Base-by-base conservation (phyloP, 1,284 basidiomycete species). In the Apiotrichum montevideense region DNA sequence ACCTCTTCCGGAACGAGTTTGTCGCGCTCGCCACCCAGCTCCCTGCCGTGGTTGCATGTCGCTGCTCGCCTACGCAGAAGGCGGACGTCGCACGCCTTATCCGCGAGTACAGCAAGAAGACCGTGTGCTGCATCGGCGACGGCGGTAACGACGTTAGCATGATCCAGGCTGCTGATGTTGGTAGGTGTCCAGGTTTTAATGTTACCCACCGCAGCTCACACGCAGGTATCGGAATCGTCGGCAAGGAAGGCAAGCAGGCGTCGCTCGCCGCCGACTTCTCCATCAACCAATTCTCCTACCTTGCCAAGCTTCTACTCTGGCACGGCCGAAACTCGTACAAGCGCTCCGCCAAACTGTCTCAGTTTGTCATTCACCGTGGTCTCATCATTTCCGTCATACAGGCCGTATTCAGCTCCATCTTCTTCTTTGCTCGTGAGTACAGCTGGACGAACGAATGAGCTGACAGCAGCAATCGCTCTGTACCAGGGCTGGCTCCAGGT, bases 401-500 rank as follows among this genome's bases (percentile, higher is more conserved):
- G 75, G 91, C 91, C 7, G 95, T 98, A 2, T 98, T 98, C 73
- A 93, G 90, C 6, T 86, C 90, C 3, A 98, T 99, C 56, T 98
- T 98, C 78, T 98, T 96, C 78, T 98, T 98, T 79, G 94, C 95
- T 0, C 96, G 75, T 77, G 49, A 69, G 73, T 70, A 9, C 37
- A 39, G 13, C 37, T 13, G 29, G 29, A 39, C 4, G 8, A 39
- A 4, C 37, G 9, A 39, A 39, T 9, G 13, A 39, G 13, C 37
- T 39, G 9, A 35, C 13, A 3, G 1, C 46, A 76, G 74, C 96
- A 0, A 98, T 99, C 65, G 95, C 95, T 0, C 78, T 98, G 52
- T 98, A 98, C 74, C 96, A 98, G 67, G 95, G 95, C 0, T 98
- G 93, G 93, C 80, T 98, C 43, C 89, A 98, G 86, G 91, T 90